Evolutionary conservation across 129 eudicot species (phyloP), one percentile per base, ranked within the genome.

Genomic region (Flaveria robusta): DNA sequence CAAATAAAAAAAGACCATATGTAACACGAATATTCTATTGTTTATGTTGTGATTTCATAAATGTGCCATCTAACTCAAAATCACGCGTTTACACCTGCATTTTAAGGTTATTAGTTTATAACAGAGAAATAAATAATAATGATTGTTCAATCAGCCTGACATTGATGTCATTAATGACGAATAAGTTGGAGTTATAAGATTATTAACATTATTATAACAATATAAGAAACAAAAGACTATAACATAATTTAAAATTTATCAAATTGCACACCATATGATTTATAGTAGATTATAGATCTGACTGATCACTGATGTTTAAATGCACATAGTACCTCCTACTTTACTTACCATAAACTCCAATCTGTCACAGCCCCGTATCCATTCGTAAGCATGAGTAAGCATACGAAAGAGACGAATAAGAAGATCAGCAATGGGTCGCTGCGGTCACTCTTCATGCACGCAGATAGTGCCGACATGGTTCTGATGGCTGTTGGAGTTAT

Each of bases 371-470:
- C 13, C 39, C 19, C 24, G 39, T 3, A 47, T 22, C 22, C 7
- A 15, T 66, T 39, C 51, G 80, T 50, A 3, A 50, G 66, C 16
- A 76, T 76, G 80, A 65, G 72, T 8, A 34, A 34, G 7, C 39
- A 34, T 34, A 34, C 39, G 39, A 63, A 31, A 27, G n/a, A 67
- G 29, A 62, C 51, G 18, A 66, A 2, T 12, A 60, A 6, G 23
- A 77, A 78, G 50, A 69, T 23, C 71, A 77, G 77, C 49, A 45
- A 13, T 18, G 89, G 88, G 22, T 87, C 96, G 1, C 70, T 86
- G 27, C 59, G 80, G 29, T 83, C 91, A 13, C 83, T 89, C 47
- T 92, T 92, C 83, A 92, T 89, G 97, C 93, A 89, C 70, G 91
- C 96, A 7, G 97, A 92, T 50, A 46, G 74, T 9, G 68, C 31